phyloP scores from a whole-genome alignment of 371 early-diverging fungal species.

The Phascolomyces articulosus region DNA sequence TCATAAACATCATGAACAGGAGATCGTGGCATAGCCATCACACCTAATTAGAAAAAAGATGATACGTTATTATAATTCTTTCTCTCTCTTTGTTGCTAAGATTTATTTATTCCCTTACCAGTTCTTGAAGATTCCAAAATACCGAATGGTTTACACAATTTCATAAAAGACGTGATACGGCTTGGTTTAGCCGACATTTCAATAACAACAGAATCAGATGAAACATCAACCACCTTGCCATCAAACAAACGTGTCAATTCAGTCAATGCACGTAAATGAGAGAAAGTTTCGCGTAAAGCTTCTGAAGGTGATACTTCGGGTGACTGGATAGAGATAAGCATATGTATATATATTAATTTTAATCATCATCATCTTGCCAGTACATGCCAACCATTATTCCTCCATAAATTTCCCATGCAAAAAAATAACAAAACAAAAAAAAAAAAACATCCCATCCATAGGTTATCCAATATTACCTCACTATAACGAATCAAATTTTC shows the following conservation, averaged over 20 bases:
- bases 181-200: constrained; percentile 89
- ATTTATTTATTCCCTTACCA: too few species aligned
- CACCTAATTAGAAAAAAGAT: constrained; percentile 25
- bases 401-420: background rate
- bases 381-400: background rate
- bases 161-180: constrained; percentile 89
- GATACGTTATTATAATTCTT: background rate
- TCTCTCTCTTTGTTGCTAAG: background rate
- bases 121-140: constrained; percentile 93
- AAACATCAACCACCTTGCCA: constrained; percentile 90
- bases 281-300: constrained; percentile 64
- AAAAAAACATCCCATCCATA: background rate
- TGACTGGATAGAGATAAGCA: background rate
- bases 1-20: constrained; percentile 75
- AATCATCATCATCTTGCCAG: too few species aligned
- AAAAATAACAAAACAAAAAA: too few species aligned
- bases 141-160: constrained; percentile 93
- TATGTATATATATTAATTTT: too few species aligned
- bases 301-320: background rate
- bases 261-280: constrained; percentile 80
- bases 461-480: background rate
- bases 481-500: constrained; percentile 38
- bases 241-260: constrained; percentile 86
- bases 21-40: constrained; percentile 95
- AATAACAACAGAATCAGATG: constrained; percentile 77